These are phyloP conservation scores for Penicillium rolfsii DNA, from an alignment of 2,329 filamentous ascomycete species.

Conservation along the genomic window DNA sequence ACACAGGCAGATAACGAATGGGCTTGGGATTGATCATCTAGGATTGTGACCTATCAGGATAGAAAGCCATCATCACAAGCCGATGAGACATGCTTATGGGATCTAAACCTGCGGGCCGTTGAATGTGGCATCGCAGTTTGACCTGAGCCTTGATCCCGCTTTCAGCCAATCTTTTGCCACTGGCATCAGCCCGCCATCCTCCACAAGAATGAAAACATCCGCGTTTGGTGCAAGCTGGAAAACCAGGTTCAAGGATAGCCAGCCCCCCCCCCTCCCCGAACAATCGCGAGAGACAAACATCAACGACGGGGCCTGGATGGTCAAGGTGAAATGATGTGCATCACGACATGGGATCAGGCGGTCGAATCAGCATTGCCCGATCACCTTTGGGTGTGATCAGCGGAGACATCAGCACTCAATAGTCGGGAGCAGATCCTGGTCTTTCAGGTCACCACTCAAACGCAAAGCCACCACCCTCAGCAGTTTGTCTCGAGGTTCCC, in stretches of 20 bases:
- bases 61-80: background rate
- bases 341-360: background rate
- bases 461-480: background rate
- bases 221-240: background rate
- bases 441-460: conserved; percentile 5
- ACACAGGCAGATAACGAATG: background rate
- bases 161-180: background rate
- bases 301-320: background rate
- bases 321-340: background rate
- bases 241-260: background rate
- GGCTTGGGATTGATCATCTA: background rate
- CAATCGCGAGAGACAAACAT: background rate
- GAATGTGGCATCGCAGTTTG: background rate
- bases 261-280: background rate
- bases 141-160: background rate
- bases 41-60: background rate
- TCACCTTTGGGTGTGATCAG: conserved; percentile 8
- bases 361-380: background rate
- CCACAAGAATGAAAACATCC: background rate
- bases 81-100: background rate
- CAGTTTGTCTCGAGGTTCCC: background rate
- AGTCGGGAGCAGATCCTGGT: conserved; percentile 6
- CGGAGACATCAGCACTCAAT: conserved; percentile 16
- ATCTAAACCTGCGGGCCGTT: background rate
- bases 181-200: background rate